Evolutionary conservation across 495 filamentous ascomycete genomes (phyloP), one percentile per base, ranked within the genome.

Genomic region (Letharia columbiana): DNA sequence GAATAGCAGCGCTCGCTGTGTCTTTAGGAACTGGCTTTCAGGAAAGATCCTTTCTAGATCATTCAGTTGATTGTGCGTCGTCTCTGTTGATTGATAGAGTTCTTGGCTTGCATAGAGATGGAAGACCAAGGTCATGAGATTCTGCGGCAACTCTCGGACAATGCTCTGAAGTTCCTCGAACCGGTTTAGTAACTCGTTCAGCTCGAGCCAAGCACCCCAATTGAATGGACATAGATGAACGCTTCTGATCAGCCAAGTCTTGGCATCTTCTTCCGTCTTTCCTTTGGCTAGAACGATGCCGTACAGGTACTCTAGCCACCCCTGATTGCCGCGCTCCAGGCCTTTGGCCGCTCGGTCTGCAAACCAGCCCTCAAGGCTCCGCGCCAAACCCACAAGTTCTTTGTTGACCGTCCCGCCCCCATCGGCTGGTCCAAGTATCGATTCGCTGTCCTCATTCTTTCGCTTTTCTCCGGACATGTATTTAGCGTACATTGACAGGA

Each of bases 281-380:
- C 91, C 86, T 75, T 92, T 96, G 6, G 87, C 80, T n/a, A 97
- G 80, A 45, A 96, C 86, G 71, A 98, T 86, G 1, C 91, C 95
- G 71, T 96, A 96, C 63, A 99, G 82, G 73, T 96, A 99, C 71
- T 97, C 90, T n/a, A 99, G 78, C 87, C 92, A 99, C 11, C 92
- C 92, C 68, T 97, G 90, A 60, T 86, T 88, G 58, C 82, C 81
- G 33, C 88, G 82, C 54, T 85, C 82, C 23, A 80, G 68, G 0
- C 86, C 86, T 5, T 85, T 83, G 17, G 78, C 77, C 57, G 76
- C 78, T 45, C 85, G 83, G 64, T 88, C 83, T 7, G 76, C 75
- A 65, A 97, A 90, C 87, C 89, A 93, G 33, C 80, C 80, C 69
- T 96, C 86, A 45, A 99, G 76, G 28, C 85, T 85, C n/a, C 86